A percentile compares a stretch with the other conserved stretches of the same genome.
These are phyloP conservation scores for Nitzschia palea DNA, from an alignment of 108 stramenopile genomes.

Conservation along the genomic window DNA sequence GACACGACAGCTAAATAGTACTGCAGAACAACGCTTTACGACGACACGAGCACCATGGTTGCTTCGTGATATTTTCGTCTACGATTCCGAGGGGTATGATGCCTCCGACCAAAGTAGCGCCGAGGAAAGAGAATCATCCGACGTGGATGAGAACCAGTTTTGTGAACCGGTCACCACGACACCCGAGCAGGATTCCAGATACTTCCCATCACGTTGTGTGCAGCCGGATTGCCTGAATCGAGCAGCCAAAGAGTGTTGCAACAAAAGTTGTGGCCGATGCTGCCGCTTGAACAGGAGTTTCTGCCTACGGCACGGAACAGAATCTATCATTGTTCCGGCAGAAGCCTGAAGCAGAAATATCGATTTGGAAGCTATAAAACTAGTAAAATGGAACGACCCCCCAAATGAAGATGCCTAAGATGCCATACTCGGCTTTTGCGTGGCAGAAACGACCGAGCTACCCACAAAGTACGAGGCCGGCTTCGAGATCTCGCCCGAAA, in stretches of 20 bases:
- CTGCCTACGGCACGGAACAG: neutral
- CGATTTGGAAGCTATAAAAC: too few relatives aligned
- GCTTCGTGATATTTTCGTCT: neutral
- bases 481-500: too few relatives aligned
- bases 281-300: neutral
- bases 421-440: too few relatives aligned
- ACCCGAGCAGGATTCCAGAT: constrained; percentile 4
- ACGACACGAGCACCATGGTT: constrained; percentile 2
- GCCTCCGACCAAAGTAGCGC: neutral
- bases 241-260: neutral
- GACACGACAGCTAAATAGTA: neutral
- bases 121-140: neutral
- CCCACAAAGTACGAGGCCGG: too few relatives aligned
- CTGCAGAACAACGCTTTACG: neutral
- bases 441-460: too few relatives aligned
- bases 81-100: neutral
- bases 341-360: too few relatives aligned
- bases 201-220: neutral
- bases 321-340: too few relatives aligned
- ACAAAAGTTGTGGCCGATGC: neutral
- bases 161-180: neutral
- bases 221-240: neutral
- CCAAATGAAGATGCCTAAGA: too few relatives aligned
- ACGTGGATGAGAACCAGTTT: neutral
- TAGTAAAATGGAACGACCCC: too few relatives aligned